A percentile compares a stretch with the other conserved stretches of the same genome.
These are phyloP conservation scores for Leccinum subtestaceum DNA, from an alignment of 768 basidiomycete genomes.

Conservation along the genomic window DNA sequence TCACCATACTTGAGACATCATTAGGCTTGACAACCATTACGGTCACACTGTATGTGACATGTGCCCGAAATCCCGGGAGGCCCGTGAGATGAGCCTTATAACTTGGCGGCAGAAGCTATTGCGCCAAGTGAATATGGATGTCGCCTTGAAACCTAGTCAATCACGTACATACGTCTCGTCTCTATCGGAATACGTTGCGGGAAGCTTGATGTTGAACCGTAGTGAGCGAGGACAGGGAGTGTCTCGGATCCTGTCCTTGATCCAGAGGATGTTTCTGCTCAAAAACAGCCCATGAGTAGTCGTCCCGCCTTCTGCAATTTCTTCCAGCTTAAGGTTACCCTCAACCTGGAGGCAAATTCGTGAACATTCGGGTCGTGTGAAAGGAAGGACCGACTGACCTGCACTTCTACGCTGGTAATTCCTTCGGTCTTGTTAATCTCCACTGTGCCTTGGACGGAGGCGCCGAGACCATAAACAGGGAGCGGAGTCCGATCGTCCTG, in stretches of 20 bases:
- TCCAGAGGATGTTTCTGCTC: constrained; percentile 56
- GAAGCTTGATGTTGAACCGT: constrained; percentile 55
- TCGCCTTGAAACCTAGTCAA: constrained; percentile 1
- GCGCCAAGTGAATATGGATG: constrained; percentile 3
- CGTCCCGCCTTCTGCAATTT: constrained; percentile 67
- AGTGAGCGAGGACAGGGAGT: constrained; percentile 50
- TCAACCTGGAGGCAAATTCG: constrained; percentile 45
- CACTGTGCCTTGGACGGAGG: constrained; percentile 52
- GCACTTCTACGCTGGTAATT: constrained; percentile 60
- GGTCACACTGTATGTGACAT: constrained; percentile 59
- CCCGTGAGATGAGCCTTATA: constrained; percentile 66
- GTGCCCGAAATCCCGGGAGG: constrained; percentile 69
- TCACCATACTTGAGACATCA: constrained; percentile 39
- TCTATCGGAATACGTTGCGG: constrained; percentile 54
- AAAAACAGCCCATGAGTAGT: constrained; percentile 50
- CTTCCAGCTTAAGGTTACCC: constrained; percentile 55
- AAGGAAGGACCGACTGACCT: constrained; percentile 37
- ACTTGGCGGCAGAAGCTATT: constrained; percentile 67
- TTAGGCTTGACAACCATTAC: constrained; percentile 39
- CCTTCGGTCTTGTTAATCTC: constrained; percentile 54
- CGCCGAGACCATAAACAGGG: constrained; percentile 58
- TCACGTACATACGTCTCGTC: constrained; percentile 56
- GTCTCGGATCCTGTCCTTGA: constrained; percentile 40
- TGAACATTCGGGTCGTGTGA: background rate
- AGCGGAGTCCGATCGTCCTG: constrained; percentile 50